Evolutionary conservation across 768 basidiomycete genomes (phyloP), one percentile per base, ranked within the genome.

Genomic region (Cystobasidium onofrii): DNA sequence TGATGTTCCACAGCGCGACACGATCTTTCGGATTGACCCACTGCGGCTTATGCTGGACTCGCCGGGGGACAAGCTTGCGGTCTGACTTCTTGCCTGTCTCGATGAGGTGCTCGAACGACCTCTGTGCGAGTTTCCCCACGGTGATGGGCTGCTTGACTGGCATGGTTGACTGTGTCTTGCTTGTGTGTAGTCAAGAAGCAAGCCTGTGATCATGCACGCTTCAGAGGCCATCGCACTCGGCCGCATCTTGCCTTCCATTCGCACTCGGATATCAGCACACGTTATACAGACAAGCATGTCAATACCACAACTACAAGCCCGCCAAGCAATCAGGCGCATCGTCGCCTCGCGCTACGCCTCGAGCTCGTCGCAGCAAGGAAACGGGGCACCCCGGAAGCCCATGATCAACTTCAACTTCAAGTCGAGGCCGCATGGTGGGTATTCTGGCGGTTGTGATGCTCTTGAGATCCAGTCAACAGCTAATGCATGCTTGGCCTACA

Each of bases 21-120:
- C 77, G 77, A 64, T 78, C 77, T 72, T 78, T 77, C 67, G 75
- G 67, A 43, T 76, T 75, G 23, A 78, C 77, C 63, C 76, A 78
- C 20, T 29, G 39, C 15, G 76, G 74, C 43, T 34, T 41, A 1
- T 67, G 61, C 3, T 75, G 69, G 70, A 78, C 76, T 73, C 76
- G 70, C 20, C 75, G 67, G 2, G 77, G 77, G 70, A 78, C 74
- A 34, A 70, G 54, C 44, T 67, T 61, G 69, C 64, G 50, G n/a
- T 60, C 73, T 62, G 66, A 64, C 71, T 78, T 78, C 61, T 75
- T 74, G 15, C 73, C 74, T 15, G 55, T 74, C 17, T 69, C 67
- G 0, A 76, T 65, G 12, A 76, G 76, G 0, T 76, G 75, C 1
- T 67, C 50, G 18, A 78, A 69, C 29, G 73, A 61, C 50, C 77